Percentiles rank a stretch among this genome's conserved stretches.
These are phyloP conservation scores for Myriosclerotinia scirpicola DNA, from an alignment of 2,329 filamentous ascomycete species.

Conservation along the genomic window DNA sequence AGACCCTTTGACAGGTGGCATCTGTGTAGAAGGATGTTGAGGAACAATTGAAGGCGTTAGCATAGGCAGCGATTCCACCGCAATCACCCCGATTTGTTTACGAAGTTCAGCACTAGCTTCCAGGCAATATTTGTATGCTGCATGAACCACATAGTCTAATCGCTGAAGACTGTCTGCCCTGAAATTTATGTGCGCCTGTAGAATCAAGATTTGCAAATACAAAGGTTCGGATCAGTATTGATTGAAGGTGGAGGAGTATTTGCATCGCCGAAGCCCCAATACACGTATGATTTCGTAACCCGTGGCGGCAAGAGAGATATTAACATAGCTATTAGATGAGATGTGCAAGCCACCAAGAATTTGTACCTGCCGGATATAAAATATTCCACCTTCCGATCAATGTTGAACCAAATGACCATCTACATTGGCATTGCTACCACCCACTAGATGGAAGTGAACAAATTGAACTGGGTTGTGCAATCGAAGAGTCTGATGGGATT, in stretches of 20 bases:
- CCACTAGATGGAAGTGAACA: constrained; percentile 12
- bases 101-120: constrained; percentile 63
- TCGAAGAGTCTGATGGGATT: constrained; percentile 4
- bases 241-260: constrained; percentile 24
- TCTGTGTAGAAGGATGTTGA: constrained; percentile 58
- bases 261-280: constrained; percentile 50
- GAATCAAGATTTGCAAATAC: constrained; percentile 48
- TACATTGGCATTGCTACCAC: constrained; percentile 27
- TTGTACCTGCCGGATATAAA: constrained; percentile 56
- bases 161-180: constrained; percentile 61
- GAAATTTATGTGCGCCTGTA: constrained; percentile 59
- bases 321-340: constrained; percentile 55
- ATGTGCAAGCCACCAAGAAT: constrained; percentile 57
- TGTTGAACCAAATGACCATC: constrained; percentile 42
- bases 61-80: constrained; percentile 61
- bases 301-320: constrained; percentile 45
- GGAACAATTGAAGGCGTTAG: constrained; percentile 53
- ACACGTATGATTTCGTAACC: constrained; percentile 56
- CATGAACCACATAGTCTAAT: constrained; percentile 62
- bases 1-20: constrained; percentile 52
- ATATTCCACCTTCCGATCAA: constrained; percentile 49
- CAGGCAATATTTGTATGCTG: constrained; percentile 58
- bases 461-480: background rate
- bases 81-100: constrained; percentile 72
- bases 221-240: constrained; percentile 43